phyloP scores from a whole-genome alignment of 2,329 filamentous ascomycete genomes.

The Hyphodiscus sp. region DNA sequence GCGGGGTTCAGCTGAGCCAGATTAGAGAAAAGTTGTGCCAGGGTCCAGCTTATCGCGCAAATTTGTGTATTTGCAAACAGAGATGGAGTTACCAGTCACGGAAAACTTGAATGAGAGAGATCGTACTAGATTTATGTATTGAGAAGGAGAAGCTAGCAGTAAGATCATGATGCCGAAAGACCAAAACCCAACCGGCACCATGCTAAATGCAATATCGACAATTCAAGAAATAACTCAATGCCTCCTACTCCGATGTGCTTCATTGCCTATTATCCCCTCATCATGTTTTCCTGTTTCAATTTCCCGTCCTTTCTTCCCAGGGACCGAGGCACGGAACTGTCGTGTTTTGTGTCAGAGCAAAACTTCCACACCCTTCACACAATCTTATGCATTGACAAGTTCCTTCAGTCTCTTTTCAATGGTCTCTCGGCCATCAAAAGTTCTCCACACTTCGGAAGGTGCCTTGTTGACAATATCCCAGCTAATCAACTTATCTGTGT shows the following conservation, averaged over 20 bases:
- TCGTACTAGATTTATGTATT: not conserved
- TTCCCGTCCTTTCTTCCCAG: not conserved
- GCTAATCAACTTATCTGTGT: conserved; percentile 70
- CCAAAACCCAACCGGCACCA: not conserved
- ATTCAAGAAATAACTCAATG: not conserved
- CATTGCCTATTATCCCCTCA: not conserved
- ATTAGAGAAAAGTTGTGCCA: no score
- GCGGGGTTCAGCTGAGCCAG: no score
- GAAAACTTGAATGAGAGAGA: no score
- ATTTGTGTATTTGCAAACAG: no score
- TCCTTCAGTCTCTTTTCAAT: conserved; percentile 75
- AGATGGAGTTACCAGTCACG: no score
- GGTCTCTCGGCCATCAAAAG: conserved; percentile 60
- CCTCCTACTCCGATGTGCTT: not conserved
- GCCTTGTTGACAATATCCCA: conserved; percentile 88
- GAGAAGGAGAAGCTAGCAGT: not conserved
- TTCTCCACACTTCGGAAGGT: conserved; percentile 81
- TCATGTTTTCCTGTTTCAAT: not conserved
- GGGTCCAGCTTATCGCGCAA: no score
- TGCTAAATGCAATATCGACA: not conserved
- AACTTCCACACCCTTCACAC: not conserved
- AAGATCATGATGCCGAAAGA: conserved; percentile 1
- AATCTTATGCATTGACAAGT: conserved; percentile 41
- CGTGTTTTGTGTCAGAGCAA: not conserved
- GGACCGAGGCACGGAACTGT: no score